A percentile compares a stretch with the other conserved stretches of the same genome.
phyloP scores from a whole-genome alignment of 768 basidiomycete genomes.

The Mycena venus region DNA sequence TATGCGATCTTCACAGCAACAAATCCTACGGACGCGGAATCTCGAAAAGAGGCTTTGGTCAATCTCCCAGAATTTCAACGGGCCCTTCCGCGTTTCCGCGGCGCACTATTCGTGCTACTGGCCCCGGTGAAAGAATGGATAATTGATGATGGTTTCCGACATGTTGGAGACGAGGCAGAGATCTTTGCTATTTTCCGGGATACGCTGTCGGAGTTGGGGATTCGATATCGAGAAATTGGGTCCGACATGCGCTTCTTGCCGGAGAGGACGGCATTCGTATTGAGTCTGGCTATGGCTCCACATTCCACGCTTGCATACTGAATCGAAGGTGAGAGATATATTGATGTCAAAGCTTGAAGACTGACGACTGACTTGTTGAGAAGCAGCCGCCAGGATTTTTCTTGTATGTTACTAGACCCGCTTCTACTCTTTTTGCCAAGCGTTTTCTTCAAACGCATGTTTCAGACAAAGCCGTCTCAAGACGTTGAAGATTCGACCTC shows the following conservation, averaged over 20 bases:
- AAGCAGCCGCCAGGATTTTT: too few species aligned
- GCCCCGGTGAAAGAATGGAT: constrained; percentile 71
- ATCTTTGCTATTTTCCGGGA: constrained; percentile 55
- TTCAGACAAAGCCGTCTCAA: too few species aligned
- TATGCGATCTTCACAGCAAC: constrained; percentile 67
- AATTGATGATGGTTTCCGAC: constrained; percentile 74
- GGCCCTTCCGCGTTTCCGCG: constrained; percentile 58
- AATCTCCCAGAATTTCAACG: constrained; percentile 54
- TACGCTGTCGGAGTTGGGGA: constrained; percentile 55
- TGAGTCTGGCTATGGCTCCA: constrained; percentile 2
- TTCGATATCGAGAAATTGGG: constrained; percentile 62
- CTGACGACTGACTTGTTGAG: too few species aligned
- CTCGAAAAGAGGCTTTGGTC: constrained; percentile 51
- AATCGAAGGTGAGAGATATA: neutral
- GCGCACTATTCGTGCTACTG: constrained; percentile 67
- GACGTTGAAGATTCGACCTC: too few species aligned
- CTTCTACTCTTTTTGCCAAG: too few species aligned
- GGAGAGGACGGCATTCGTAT: constrained; percentile 46
- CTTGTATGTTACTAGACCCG: too few species aligned
- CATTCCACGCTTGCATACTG: neutral
- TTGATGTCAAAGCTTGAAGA: neutral
- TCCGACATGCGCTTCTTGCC: constrained; percentile 56
- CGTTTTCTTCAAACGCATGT: too few species aligned
- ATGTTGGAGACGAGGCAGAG: constrained; percentile 60
- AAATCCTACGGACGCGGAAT: constrained; percentile 50